Evolutionary conservation across 306 rosid genomes (phyloP).

Genomic region (Hippophae tibetana): DNA sequence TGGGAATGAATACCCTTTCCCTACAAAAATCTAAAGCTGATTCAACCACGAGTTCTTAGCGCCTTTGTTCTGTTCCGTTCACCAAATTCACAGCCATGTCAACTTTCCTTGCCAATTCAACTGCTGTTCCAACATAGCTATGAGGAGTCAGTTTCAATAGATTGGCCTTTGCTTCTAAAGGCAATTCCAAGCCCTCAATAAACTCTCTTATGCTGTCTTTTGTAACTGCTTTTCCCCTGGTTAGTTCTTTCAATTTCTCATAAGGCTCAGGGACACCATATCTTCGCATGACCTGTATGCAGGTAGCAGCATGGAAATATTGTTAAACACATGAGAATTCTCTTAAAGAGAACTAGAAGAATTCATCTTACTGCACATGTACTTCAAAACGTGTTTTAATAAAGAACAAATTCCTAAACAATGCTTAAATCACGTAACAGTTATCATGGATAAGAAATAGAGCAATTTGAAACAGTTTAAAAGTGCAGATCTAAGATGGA

Average conservation of each 20-base stretch:
- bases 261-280: constrained; percentile 90
- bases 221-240: constrained; percentile 78
- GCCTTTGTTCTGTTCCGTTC: constrained; percentile 6
- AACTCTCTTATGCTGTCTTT: constrained; percentile 66
- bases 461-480: too few species aligned
- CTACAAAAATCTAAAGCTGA: too few species aligned
- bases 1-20: too few species aligned
- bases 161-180: constrained; percentile 52
- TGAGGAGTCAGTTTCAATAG: constrained; percentile 64
- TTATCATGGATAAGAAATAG: too few species aligned
- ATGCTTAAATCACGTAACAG: too few species aligned
- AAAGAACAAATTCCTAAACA: too few species aligned
- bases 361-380: too few species aligned
- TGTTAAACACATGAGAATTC: not conserved
- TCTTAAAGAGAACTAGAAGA: not conserved
- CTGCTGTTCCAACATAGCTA: constrained; percentile 76
- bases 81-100: constrained; percentile 32
- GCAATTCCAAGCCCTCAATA: constrained; percentile 62
- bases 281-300: constrained; percentile 76
- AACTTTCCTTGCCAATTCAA: constrained; percentile 56
- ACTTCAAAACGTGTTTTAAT: too few species aligned
- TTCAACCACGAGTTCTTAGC: too few species aligned
- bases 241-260: constrained; percentile 76
- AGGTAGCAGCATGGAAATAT: not conserved
- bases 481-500: too few species aligned